Base-by-base conservation (phyloP, 2,329 filamentous ascomycete genomes). In the Fragosphaeria purpurea region DNA sequence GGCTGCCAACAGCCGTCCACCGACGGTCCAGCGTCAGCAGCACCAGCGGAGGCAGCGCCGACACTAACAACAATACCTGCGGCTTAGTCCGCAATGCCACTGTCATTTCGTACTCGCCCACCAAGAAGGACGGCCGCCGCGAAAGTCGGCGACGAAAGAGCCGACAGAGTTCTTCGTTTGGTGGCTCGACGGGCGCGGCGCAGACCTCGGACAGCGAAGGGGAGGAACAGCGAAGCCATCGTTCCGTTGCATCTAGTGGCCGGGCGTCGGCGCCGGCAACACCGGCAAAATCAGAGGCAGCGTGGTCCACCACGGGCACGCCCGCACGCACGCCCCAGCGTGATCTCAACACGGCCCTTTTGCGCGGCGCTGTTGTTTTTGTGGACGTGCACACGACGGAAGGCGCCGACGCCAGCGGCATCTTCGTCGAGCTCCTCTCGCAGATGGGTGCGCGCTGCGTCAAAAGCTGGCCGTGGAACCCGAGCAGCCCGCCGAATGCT, bases 331-430 rank as follows among this genome's bases (percentile, higher is more conserved):
- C 77, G 30, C 75, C 78, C 22, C 73, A 75, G 6, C 69, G 70
- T 2, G 74, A 82, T 49, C 56, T 81, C 8, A 69, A 80, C 56
- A 65, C 72, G 4, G 61, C 63, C 0, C 63, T 86, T 4, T 72
- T 91, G 4, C 74, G 76, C 22, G 88, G 88, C 1, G 85, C 82
- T 12, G 79, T 88, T 4, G 85, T 93, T 5, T 88, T 83, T 61
- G 86, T 93, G 2, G 88, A 95, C 63, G 87, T 94, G 3, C 80
- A 88, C 62, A 90, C 86, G 1, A 85, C 79, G 7, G 86, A 93
- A 60, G 88, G 88, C 6, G 83, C 82, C 31, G 86, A 93, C 65
- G 86, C 86, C 7, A 88, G 85, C 60, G 77, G 77, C n/a, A 80
- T 93, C 51, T 95, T 94, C 62, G 76, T 87, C 12, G 85, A 60